A percentile compares a stretch with the other conserved stretches of the same genome.
These are phyloP conservation scores for Tricholoma terreum DNA, from an alignment of 768 basidiomycete genomes.

Conservation along the genomic window DNA sequence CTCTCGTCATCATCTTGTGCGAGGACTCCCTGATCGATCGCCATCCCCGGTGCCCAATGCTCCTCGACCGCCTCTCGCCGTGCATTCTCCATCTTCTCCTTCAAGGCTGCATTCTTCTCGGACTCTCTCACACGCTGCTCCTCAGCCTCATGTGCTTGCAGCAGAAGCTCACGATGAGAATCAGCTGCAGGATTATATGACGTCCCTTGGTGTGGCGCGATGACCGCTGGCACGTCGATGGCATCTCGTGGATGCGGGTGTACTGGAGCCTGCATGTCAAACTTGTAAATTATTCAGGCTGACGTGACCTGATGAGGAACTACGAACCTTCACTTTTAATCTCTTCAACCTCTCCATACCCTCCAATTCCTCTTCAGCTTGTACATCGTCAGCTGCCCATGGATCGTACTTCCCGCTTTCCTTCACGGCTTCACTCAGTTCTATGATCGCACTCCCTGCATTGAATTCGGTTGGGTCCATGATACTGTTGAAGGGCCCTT, in stretches of 20 bases:
- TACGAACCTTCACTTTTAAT: constrained; percentile 51
- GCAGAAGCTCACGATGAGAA: constrained; percentile 69
- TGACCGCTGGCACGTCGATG: constrained; percentile 65
- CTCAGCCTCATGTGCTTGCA: constrained; percentile 65
- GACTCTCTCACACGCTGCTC: constrained; percentile 51
- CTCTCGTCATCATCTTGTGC: constrained; percentile 37
- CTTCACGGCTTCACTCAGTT: constrained; percentile 66
- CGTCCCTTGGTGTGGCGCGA: constrained; percentile 73
- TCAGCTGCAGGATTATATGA: constrained; percentile 86
- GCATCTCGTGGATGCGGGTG: constrained; percentile 42
- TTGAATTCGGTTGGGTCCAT: constrained; percentile 67
- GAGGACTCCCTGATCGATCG: constrained; percentile 38
- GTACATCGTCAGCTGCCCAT: constrained; percentile 44
- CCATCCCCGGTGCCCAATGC: constrained; percentile 61
- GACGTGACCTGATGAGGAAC: not conserved
- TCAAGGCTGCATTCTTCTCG: constrained; percentile 49
- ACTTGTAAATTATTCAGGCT: not conserved
- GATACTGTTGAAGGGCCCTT: constrained; percentile 69
- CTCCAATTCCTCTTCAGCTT: constrained; percentile 29
- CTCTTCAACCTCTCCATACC: constrained; percentile 41
- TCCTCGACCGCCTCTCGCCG: constrained; percentile 29
- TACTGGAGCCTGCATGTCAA: constrained; percentile 43
- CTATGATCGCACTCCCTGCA: constrained; percentile 61
- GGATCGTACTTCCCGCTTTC: constrained; percentile 65
- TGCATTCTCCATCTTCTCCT: constrained; percentile 54